Evolutionary conservation across 495 filamentous ascomycete species (phyloP).

Genomic region (Pyronema domesticum): DNA sequence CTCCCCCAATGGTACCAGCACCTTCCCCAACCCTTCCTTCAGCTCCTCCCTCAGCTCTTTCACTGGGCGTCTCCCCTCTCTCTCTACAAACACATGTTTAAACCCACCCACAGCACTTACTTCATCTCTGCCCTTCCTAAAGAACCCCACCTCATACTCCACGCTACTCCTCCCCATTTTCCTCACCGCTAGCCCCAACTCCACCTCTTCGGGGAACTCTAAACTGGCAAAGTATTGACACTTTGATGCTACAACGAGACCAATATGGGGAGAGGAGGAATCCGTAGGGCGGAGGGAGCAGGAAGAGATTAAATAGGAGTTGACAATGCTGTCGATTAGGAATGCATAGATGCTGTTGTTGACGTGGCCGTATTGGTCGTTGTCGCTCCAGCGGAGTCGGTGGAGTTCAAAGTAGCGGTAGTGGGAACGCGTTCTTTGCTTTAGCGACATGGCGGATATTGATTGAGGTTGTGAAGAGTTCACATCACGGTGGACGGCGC

Average conservation of each 20-base stretch:
- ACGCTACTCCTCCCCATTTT: slow-evolving; percentile 74
- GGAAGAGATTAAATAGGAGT: slow-evolving; percentile 67
- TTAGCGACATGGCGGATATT: neutral
- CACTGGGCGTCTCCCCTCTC: slow-evolving; percentile 48
- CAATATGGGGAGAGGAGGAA: slow-evolving; percentile 43
- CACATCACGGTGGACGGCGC: no score
- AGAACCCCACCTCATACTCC: slow-evolving; percentile 82
- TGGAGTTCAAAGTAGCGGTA: slow-evolving; percentile 71
- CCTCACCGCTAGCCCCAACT: slow-evolving; percentile 65
- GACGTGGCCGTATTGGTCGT: slow-evolving; percentile 83
- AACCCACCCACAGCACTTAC: slow-evolving; percentile 81
- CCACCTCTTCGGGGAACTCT: slow-evolving; percentile 64
- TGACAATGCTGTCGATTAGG: slow-evolving; percentile 77
- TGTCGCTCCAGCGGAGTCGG: slow-evolving; percentile 85
- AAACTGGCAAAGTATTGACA: slow-evolving; percentile 73
- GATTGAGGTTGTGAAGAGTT: neutral
- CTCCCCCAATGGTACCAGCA: slow-evolving; percentile 6
- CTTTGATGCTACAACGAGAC: slow-evolving; percentile 65
- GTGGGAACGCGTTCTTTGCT: slow-evolving; percentile 41
- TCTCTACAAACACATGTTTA: slow-evolving; percentile 74
- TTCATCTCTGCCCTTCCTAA: slow-evolving; percentile 52
- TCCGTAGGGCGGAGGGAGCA: slow-evolving; percentile 54
- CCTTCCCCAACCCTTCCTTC: slow-evolving; percentile 34
- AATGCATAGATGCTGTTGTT: slow-evolving; percentile 75
- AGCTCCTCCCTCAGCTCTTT: slow-evolving; percentile 36